phyloP scores from a whole-genome alignment of 805 yeast species.

The Naumovozyma dairenensis region DNA sequence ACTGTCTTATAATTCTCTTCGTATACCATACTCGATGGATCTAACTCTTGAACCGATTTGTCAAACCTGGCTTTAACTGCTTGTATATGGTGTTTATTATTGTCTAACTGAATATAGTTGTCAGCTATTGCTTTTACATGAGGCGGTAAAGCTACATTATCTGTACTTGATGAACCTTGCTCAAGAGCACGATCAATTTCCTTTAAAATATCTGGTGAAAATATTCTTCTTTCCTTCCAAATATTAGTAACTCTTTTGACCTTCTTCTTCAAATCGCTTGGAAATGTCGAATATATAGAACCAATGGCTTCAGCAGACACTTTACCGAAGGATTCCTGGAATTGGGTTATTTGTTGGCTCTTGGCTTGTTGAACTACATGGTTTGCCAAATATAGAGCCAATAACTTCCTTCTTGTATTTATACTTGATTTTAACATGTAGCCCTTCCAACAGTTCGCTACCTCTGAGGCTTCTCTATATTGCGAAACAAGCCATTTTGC shows the following conservation, averaged over 20 bases:
- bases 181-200: conserved; percentile 21
- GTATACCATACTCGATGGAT: conserved; percentile 22
- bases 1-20: conserved; percentile 26
- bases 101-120: conserved; percentile 14
- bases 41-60: conserved; percentile 19
- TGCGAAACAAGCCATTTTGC: conserved; percentile 27
- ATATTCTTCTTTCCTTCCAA: conserved; percentile 57
- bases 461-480: conserved; percentile 17
- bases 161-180: conserved; percentile 8
- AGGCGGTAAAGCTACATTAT: conserved; percentile 25
- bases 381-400: conserved; percentile 25
- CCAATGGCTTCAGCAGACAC: conserved; percentile 29
- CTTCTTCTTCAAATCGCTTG: conserved; percentile 38
- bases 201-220: conserved; percentile 28
- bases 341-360: conserved; percentile 22
- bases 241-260: conserved; percentile 50
- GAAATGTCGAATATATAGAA: conserved; percentile 29
- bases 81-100: conserved; percentile 16
- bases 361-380: conserved; percentile 29
- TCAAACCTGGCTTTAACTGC: conserved; percentile 25
- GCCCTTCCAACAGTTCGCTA: conserved; percentile 21
- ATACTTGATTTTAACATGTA: conserved; percentile 18
- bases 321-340: conserved; percentile 21
- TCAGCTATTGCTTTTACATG: conserved; percentile 24
- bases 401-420: conserved; percentile 23